A percentile compares a stretch with the other conserved stretches of the same genome.
These are phyloP conservation scores for Lasiodiplodia citricola DNA, from an alignment of 2,329 filamentous ascomycete species.

Conservation along the genomic window DNA sequence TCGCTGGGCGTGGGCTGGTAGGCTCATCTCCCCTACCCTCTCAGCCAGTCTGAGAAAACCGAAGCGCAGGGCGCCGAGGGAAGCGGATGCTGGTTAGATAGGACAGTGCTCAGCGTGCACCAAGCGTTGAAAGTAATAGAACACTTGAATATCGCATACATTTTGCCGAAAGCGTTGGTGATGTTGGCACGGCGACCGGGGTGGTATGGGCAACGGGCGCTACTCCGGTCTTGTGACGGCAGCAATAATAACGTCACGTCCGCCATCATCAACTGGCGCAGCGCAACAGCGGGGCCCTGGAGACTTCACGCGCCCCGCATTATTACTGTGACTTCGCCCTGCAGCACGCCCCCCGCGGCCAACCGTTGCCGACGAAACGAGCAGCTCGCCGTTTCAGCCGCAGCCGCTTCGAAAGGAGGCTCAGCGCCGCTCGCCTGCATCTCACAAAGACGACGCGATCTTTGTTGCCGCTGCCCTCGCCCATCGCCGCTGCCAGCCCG, in stretches of 20 bases:
- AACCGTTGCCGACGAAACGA: conserved; percentile 14
- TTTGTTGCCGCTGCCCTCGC: conserved; percentile 14
- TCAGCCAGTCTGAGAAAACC: conserved; percentile 15
- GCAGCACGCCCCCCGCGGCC: conserved; percentile 21
- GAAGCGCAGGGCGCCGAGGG: conserved; percentile 1
- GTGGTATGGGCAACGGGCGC: conserved; percentile 5
- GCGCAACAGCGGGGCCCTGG: conserved; percentile 10
- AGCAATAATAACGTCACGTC: conserved; percentile 20
- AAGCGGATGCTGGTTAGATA: conserved; percentile 25
- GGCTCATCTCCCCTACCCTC: conserved; percentile 26
- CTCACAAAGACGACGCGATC: conserved; percentile 14
- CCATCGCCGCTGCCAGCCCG: conserved; percentile 6
- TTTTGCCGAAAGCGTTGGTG: not conserved
- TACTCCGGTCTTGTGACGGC: conserved; percentile 13
- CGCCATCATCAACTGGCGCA: not conserved
- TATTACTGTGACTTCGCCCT: conserved; percentile 15
- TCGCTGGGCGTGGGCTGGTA: conserved; percentile 25
- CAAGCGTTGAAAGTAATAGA: conserved; percentile 28
- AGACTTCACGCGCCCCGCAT: conserved; percentile 15
- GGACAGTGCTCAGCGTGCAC: conserved; percentile 17
- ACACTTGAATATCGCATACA: conserved; percentile 24
- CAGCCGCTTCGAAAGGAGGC: conserved; percentile 21
- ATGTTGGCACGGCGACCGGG: not conserved
- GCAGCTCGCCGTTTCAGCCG: conserved; percentile 26
- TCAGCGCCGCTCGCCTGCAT: not conserved